Evolutionary conservation across 805 yeast genomes (phyloP).

Genomic region (Metschnikowia aberdeeniae): DNA sequence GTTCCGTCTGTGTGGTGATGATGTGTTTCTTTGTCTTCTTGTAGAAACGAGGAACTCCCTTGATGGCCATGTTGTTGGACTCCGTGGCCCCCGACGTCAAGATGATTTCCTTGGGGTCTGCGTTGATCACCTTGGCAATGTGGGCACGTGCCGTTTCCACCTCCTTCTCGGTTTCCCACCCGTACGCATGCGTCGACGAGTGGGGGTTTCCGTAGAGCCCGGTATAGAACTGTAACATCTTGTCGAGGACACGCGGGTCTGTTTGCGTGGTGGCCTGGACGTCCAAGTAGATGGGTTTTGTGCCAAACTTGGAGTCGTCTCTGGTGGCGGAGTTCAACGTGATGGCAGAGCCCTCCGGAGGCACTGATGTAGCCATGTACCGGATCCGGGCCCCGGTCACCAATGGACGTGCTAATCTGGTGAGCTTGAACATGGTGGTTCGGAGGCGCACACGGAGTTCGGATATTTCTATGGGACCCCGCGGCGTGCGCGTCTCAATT

Average conservation of each 20-base stretch:
- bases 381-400: neutral
- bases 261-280: conserved; percentile 99
- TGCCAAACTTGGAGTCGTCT: conserved; percentile 50
- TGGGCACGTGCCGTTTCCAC: conserved; percentile 83
- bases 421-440: conserved; percentile 1
- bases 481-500: neutral
- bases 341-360: conserved; percentile 47
- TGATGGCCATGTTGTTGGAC: conserved; percentile 88
- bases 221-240: conserved; percentile 80
- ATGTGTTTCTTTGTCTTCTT: conserved; percentile 86
- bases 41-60: conserved; percentile 95
- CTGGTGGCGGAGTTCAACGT: conserved; percentile 42
- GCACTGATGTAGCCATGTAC: conserved; percentile 14
- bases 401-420: conserved; percentile 3
- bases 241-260: conserved; percentile 92
- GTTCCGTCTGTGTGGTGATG: conserved; percentile 95
- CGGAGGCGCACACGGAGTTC: neutral
- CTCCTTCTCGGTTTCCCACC: conserved; percentile 96
- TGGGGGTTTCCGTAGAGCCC: conserved; percentile 98
- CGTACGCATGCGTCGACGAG: conserved; percentile 93
- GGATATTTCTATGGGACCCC: neutral
- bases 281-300: conserved; percentile 91
- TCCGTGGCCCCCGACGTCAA: conserved; percentile 99
- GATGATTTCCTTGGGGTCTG: conserved; percentile 94
- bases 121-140: conserved; percentile 79